Evolutionary conservation across 1,139 yeast species (phyloP).

Genomic region (Nakaseomyces glabratus): DNA sequence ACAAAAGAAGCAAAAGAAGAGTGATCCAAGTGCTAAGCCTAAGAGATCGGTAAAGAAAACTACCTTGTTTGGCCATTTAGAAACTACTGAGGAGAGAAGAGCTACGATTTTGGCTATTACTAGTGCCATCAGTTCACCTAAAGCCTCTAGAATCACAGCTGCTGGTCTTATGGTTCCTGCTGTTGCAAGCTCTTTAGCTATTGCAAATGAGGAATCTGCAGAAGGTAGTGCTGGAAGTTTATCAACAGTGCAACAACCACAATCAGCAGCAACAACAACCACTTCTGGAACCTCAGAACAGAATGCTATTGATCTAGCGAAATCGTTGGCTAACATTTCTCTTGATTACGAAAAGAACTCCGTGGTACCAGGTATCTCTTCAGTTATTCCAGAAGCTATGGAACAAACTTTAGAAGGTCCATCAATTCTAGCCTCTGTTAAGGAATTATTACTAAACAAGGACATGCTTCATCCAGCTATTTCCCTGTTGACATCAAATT

Average conservation of each 20-base stretch:
- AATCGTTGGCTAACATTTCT: constrained; percentile 23
- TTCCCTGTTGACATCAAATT: constrained; percentile 66
- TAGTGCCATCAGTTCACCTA: constrained; percentile 30
- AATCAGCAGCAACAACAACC: constrained; percentile 10
- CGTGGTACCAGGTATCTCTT: constrained; percentile 28
- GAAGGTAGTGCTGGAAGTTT: constrained; percentile 15
- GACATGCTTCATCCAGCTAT: constrained; percentile 81
- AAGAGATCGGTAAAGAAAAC: constrained; percentile 32
- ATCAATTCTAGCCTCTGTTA: constrained; percentile 25
- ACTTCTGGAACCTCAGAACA: constrained; percentile 10
- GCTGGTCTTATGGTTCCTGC: constrained; percentile 30
- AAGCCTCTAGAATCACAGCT: constrained; percentile 30
- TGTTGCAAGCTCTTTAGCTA: constrained; percentile 22
- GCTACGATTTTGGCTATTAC: constrained; percentile 39
- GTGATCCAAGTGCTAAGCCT: constrained; percentile 40
- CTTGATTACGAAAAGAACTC: constrained; percentile 23
- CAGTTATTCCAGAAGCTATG: constrained; percentile 27
- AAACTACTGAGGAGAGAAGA: constrained; percentile 69
- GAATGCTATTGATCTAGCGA: constrained; percentile 21
- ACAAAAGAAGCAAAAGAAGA: constrained; percentile 38
- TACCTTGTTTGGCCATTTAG: constrained; percentile 79
- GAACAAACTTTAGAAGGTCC: constrained; percentile 22
- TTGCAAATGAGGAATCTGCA: constrained; percentile 20
- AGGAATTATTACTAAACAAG: constrained; percentile 28
- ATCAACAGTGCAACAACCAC: constrained; percentile 7